A percentile compares a stretch with the other conserved stretches of the same genome.
phyloP scores from a whole-genome alignment of 2,329 filamentous ascomycete genomes.

The Apiospora phragmitis region DNA sequence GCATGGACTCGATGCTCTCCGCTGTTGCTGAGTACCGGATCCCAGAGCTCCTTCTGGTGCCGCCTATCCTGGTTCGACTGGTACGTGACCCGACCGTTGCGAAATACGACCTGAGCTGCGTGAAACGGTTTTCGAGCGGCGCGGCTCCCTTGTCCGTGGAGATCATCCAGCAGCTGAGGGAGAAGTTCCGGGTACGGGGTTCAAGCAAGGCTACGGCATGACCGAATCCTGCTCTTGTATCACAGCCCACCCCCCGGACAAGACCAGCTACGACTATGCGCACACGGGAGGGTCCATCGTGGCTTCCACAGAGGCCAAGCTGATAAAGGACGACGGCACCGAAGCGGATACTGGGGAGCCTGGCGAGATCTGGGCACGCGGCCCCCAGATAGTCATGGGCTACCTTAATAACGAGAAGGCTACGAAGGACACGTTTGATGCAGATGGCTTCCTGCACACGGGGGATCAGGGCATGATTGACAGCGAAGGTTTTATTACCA shows the following conservation, averaged over 20 bases:
- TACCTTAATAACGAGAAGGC: conserved; percentile 87
- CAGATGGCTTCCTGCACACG: conserved; percentile 74
- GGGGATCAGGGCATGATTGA: conserved; percentile 80
- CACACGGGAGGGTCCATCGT: conserved; percentile 65
- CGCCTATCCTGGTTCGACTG: conserved; percentile 61
- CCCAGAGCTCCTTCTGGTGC: conserved; percentile 57
- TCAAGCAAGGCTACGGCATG: conserved; percentile 73
- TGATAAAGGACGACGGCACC: conserved; percentile 68
- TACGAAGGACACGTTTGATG: conserved; percentile 74
- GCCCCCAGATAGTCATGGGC: conserved; percentile 75
- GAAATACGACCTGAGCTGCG: conserved; percentile 56
- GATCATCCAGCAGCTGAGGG: conserved; percentile 61
- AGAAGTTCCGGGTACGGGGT: conserved; percentile 54
- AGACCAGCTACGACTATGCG: conserved; percentile 58
- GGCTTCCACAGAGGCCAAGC: conserved; percentile 63
- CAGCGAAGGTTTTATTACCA: conserved; percentile 70
- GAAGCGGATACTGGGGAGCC: conserved; percentile 69
- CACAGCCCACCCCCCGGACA: conserved; percentile 63
- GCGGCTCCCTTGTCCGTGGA: conserved; percentile 78
- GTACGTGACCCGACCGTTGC: conserved; percentile 55
- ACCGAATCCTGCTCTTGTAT: conserved; percentile 77
- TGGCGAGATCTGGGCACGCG: conserved; percentile 79
- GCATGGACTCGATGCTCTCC: conserved; percentile 58
- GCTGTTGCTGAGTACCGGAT: conserved; percentile 54
- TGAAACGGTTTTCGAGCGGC: conserved; percentile 62